Base-by-base conservation (phyloP, 2,329 filamentous ascomycete species). In the Thelonectria rubi region DNA sequence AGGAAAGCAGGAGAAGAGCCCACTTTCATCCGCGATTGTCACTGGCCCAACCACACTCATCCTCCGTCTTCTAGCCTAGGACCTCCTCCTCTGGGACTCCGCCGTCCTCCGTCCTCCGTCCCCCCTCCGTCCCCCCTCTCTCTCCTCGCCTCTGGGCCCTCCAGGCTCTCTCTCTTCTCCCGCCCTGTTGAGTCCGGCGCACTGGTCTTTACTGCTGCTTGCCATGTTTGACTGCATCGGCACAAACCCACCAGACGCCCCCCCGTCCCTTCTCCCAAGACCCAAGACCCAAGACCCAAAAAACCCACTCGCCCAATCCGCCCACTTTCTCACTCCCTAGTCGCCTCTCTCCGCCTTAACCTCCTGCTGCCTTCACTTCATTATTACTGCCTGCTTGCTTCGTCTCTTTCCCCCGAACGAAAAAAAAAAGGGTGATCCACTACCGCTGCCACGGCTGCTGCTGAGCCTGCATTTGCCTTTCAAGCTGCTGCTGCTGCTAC, bases 391-490 rank as follows among this genome's bases (percentile, higher is more conserved):
- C 53, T 55, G 53, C 53, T 55, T 48, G 43, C 53, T 48, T 55
- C 53, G 53, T 48, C 53, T 55, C 53, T 30, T 48, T 42, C 43
- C 53, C 43, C 17, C 3, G 5, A 20, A 21, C 20, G 20, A 45
- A 45, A 20, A 43, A 51, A 57, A 53, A 7, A 4, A 4, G 24
- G 7, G 37, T 39, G 56, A 50, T 55, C 57, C 57, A 60, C 57
- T 55, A 60, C 46, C 45, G 32, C 58, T 60, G 57, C 51, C 57
- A 55, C 51, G 51, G 51, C 51, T 46, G 53, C 43, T 55, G 53
- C 24, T 24, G 24, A 34, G 32, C 32, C 32, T 34, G 32, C 53
- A 48, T 51, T 50, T 60, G 51, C 51, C 51, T 60, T 45, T n/a
- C 42, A 21, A 24, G 24, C 24, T 24, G 24, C 24, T 24, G 24